Evolutionary conservation across 768 basidiomycete species (phyloP).

Genomic region (Boletus reticuloceps): DNA sequence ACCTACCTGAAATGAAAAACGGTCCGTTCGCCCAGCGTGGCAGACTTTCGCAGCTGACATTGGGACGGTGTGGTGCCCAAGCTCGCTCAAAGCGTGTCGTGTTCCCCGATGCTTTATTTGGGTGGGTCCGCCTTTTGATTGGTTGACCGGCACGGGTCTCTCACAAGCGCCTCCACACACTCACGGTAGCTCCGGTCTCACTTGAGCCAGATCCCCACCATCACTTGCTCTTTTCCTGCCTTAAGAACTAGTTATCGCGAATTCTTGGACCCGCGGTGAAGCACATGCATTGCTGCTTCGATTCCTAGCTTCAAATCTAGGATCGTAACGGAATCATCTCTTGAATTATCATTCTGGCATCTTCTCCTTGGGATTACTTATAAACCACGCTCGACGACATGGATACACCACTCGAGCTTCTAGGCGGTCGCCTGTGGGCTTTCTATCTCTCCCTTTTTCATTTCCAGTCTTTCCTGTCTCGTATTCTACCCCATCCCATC

Average conservation of each 20-base stretch:
- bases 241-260: neutral
- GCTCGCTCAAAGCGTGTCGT: neutral
- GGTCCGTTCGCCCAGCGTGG: too few species aligned
- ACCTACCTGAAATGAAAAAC: too few species aligned
- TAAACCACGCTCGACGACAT: slow-evolving; percentile 11
- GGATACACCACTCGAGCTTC: slow-evolving; percentile 18
- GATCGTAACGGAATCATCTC: too few species aligned
- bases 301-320: neutral
- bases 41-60: neutral
- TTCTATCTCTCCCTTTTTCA: slow-evolving; percentile 7
- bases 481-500: slow-evolving; percentile 16
- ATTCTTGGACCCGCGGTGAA: neutral
- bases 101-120: slow-evolving; percentile 7
- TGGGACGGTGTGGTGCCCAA: neutral
- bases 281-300: slow-evolving; percentile 3
- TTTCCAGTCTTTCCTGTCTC: slow-evolving; percentile 15
- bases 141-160: too few species aligned
- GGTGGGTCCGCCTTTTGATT: neutral
- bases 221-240: neutral
- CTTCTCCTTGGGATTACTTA: neutral
- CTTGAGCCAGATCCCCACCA: neutral
- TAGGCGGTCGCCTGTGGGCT: slow-evolving; percentile 19
- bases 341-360: neutral
- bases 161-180: too few species aligned
- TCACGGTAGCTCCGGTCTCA: neutral